Evolutionary conservation across 805 yeast species (phyloP).

Genomic region (Debaryomyces castellii): DNA sequence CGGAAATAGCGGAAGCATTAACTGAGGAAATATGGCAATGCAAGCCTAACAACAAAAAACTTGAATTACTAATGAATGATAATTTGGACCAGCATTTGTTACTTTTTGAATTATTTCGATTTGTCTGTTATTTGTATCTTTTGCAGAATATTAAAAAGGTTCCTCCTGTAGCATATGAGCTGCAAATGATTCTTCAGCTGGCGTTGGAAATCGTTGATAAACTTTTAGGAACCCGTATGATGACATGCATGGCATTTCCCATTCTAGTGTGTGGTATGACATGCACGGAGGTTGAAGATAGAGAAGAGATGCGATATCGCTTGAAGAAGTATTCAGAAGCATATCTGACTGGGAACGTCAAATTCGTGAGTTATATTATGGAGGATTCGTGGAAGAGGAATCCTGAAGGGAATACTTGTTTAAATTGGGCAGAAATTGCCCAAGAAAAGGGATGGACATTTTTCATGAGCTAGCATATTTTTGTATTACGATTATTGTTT

Average conservation of each 20-base stretch:
- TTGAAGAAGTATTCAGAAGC: neutral
- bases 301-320: neutral
- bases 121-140: neutral
- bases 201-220: neutral
- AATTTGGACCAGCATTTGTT: neutral
- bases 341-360: neutral
- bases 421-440: neutral
- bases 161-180: neutral
- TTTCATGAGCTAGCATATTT: neutral
- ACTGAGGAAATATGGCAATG: neutral
- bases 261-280: conserved; percentile 1
- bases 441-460: neutral
- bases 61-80: neutral
- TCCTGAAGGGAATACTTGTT: neutral
- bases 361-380: neutral
- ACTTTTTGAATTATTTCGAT: neutral
- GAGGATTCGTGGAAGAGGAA: neutral
- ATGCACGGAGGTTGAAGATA: neutral
- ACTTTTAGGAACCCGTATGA: neutral
- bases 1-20: neutral
- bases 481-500: too few species aligned
- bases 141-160: neutral
- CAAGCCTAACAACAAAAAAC: neutral
- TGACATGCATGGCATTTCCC: neutral
- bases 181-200: neutral